A percentile compares a stretch with the other conserved stretches of the same genome.
Evolutionary conservation across 768 basidiomycete genomes (phyloP).

Genomic region (Tulasnella sp.): DNA sequence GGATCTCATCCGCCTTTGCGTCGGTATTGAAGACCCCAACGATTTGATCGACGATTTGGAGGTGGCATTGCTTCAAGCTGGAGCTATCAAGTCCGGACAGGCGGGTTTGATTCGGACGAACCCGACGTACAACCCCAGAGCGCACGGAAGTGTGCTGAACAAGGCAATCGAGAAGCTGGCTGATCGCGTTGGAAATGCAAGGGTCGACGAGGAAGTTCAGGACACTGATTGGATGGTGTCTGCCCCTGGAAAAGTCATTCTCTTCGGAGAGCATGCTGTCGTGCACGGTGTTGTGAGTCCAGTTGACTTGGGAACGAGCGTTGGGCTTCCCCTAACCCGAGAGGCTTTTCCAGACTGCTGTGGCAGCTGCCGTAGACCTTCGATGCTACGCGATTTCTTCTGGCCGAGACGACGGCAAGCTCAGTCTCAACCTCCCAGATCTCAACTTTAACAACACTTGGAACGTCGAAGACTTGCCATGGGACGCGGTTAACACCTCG

Average conservation of each 20-base stretch:
- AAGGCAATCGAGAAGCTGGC: conserved; percentile 24
- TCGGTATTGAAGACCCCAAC: conserved; percentile 91
- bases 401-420: conserved; percentile 61
- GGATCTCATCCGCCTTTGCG: conserved; percentile 93
- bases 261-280: conserved; percentile 98
- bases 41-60: conserved; percentile 95
- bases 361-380: conserved; percentile 91
- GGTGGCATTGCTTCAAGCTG: conserved; percentile 82
- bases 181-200: conserved; percentile 7
- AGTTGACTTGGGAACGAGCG: not conserved
- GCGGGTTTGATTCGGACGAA: conserved; percentile 19
- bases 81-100: conserved; percentile 59
- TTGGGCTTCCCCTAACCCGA: not conserved
- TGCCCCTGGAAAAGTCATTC: conserved; percentile 94
- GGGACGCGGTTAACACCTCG: conserved; percentile 50
- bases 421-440: conserved; percentile 73
- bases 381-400: conserved; percentile 85
- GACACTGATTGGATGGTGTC: conserved; percentile 63
- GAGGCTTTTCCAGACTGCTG: conserved; percentile 57
- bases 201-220: conserved; percentile 10
- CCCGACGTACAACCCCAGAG: conserved; percentile 11
- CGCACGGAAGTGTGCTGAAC: conserved; percentile 15
- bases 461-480: conserved; percentile 68
- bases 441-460: conserved; percentile 76
- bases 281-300: conserved; percentile 87